Conservation (phyloP, 345 rosid genomes). For the Hibiscus mutabilis region DNA sequence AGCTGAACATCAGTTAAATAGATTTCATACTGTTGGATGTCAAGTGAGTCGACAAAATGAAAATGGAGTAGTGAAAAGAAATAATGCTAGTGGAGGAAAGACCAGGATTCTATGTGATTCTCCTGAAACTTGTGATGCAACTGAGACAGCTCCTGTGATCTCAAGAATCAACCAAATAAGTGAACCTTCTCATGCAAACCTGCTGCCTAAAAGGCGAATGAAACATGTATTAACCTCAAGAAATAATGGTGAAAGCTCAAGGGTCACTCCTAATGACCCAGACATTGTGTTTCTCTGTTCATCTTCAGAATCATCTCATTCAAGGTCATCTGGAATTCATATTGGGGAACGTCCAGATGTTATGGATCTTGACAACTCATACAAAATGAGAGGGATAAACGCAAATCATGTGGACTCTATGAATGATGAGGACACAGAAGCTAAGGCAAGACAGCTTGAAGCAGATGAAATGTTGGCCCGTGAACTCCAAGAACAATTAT, state of each 20-base stretch:
- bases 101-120: constrained; percentile 8
- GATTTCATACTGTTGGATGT: constrained; percentile 20
- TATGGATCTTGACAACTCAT: constrained; percentile 45
- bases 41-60: constrained; percentile 15
- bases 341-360: constrained; percentile 23
- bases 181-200: constrained; percentile 12
- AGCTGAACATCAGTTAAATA: constrained; percentile 7
- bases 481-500: constrained; percentile 85
- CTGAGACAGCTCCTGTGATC: constrained; percentile 21
- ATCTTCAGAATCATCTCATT: constrained; percentile 47
- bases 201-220: constrained; percentile 31
- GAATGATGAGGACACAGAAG: constrained; percentile 36
- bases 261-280: constrained; percentile 31
- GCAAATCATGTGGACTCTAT: constrained; percentile 19
- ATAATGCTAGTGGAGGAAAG: constrained; percentile 23
- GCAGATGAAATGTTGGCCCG: constrained; percentile 91
- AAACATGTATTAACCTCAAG: constrained; percentile 27
- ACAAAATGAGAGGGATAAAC: constrained; percentile 24
- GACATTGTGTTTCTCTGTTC: constrained; percentile 46
- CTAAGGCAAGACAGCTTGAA: constrained; percentile 71
- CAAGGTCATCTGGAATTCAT: constrained; percentile 44
- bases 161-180: constrained; percentile 15
- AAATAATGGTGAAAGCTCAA: constrained; percentile 32
- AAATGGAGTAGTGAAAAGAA: constrained; percentile 17
- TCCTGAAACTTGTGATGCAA: constrained; percentile 11